phyloP scores from a whole-genome alignment of 2,329 filamentous ascomycete genomes.

The Fusarium brevicatenulatum region DNA sequence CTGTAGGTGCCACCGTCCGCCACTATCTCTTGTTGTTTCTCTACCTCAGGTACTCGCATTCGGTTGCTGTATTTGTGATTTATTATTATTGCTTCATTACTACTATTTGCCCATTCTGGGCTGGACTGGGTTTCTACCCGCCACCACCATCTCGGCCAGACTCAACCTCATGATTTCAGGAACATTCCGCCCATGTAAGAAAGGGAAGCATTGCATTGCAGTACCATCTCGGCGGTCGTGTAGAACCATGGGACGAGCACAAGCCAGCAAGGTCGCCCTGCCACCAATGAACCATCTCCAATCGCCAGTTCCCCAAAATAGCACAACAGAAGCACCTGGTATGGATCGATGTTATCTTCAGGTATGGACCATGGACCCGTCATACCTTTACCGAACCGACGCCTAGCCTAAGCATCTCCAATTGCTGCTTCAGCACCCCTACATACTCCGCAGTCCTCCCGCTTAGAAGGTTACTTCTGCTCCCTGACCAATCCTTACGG shows the following conservation, averaged over 20 bases:
- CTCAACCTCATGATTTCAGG: slow-evolving; percentile 23
- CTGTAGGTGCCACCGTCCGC: slow-evolving; percentile 19
- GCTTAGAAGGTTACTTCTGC: slow-evolving; percentile 13
- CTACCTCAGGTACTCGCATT: neutral
- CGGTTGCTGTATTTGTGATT: slow-evolving; percentile 1
- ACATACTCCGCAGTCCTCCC: slow-evolving; percentile 25
- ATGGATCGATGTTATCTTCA: slow-evolving; percentile 40
- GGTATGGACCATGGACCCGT: slow-evolving; percentile 34
- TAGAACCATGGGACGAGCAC: slow-evolving; percentile 33
- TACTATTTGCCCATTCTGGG: slow-evolving; percentile 12
- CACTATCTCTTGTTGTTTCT: slow-evolving; percentile 21
- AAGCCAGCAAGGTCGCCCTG: slow-evolving; percentile 27
- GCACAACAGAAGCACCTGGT: slow-evolving; percentile 32
- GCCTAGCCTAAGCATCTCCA: slow-evolving; percentile 23
- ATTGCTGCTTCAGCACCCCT: slow-evolving; percentile 25
- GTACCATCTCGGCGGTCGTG: slow-evolving; percentile 33
- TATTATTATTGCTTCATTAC: neutral
- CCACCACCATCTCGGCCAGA: slow-evolving; percentile 29
- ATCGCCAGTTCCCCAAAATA: slow-evolving; percentile 34
- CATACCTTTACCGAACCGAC: slow-evolving; percentile 25
- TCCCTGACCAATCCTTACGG: slow-evolving; percentile 16
- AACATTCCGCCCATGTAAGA: slow-evolving; percentile 20
- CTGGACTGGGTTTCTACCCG: slow-evolving; percentile 20
- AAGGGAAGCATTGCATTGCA: slow-evolving; percentile 15
- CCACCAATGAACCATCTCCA: slow-evolving; percentile 28